phyloP scores from a whole-genome alignment of 169 alveolate species.

The Neospora caninum region DNA sequence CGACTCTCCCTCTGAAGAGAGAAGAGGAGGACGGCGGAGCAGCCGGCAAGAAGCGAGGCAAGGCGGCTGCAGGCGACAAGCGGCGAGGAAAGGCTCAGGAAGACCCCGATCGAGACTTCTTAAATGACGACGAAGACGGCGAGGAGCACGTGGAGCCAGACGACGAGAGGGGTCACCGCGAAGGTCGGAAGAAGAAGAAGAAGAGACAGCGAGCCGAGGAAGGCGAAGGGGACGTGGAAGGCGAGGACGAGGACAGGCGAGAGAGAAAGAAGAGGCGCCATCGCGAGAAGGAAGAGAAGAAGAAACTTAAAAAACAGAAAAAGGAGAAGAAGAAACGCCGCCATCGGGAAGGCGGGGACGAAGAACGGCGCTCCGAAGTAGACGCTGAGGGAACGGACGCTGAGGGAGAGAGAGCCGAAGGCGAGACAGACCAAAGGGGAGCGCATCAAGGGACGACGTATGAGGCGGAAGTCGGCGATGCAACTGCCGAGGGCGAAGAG shows the following conservation, averaged over 20 bases:
- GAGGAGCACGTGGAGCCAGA: background rate
- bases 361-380: background rate
- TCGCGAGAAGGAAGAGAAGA: slow-evolving; percentile 25
- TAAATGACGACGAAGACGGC: background rate
- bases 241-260: background rate
- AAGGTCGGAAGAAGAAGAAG: background rate
- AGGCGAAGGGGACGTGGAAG: background rate
- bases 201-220: background rate
- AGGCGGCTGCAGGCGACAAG: background rate
- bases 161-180: background rate
- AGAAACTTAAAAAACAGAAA: background rate
- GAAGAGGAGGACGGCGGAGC: slow-evolving; percentile 17
- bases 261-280: background rate
- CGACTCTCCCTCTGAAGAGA: slow-evolving; percentile 22
- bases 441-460: background rate
- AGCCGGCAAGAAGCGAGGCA: background rate
- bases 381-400: background rate
- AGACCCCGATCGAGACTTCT: background rate
- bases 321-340: slow-evolving; percentile 19
- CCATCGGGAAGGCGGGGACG: background rate
- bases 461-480: background rate
- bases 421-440: background rate
- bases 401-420: background rate
- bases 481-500: background rate
- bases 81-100: background rate